Percentiles rank a stretch among this genome's conserved stretches.
phyloP scores from a whole-genome alignment of 1,284 basidiomycete genomes.

The Cerioporus squamosus region DNA sequence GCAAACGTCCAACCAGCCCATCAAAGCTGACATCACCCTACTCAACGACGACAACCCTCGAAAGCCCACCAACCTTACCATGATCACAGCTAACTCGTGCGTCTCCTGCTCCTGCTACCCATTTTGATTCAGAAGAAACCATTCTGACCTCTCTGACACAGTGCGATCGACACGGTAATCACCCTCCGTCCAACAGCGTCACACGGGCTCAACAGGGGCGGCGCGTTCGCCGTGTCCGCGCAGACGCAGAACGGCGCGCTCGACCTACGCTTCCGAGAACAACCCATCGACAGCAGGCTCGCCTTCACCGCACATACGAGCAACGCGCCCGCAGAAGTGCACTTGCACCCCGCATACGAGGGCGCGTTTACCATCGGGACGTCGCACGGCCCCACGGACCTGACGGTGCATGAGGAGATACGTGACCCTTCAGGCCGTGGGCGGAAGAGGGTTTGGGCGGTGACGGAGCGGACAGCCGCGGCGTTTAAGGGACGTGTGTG shows the following conservation, averaged over 20 bases:
- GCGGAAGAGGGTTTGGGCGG: constrained; percentile 5
- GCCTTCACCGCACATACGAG: constrained; percentile 37
- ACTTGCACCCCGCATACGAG: constrained; percentile 46
- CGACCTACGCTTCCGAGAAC: constrained; percentile 35
- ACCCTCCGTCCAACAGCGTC: constrained; percentile 32
- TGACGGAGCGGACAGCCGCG: neutral
- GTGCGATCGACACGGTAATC: constrained; percentile 34
- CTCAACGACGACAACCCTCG: constrained; percentile 31
- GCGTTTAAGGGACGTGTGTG: constrained; percentile 8
- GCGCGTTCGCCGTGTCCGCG: constrained; percentile 35
- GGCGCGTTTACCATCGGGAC: constrained; percentile 38
- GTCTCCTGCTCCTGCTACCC: neutral
- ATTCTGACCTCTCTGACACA: neutral
- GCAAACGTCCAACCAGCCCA: constrained; percentile 40
- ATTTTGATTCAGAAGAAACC: too few relatives aligned
- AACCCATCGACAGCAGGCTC: constrained; percentile 44
- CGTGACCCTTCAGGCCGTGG: constrained; percentile 19
- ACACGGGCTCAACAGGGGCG: constrained; percentile 24
- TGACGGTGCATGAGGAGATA: constrained; percentile 3
- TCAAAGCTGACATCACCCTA: constrained; percentile 41
- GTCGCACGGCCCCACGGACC: constrained; percentile 1
- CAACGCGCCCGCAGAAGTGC: constrained; percentile 35
- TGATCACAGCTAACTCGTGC: constrained; percentile 41
- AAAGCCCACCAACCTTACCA: constrained; percentile 27
- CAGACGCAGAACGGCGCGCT: constrained; percentile 31